Evolutionary conservation across 176 grass and related monocot genomes (phyloP), one percentile per base, ranked within the genome.

Genomic region (Bonia amplexicaulis): DNA sequence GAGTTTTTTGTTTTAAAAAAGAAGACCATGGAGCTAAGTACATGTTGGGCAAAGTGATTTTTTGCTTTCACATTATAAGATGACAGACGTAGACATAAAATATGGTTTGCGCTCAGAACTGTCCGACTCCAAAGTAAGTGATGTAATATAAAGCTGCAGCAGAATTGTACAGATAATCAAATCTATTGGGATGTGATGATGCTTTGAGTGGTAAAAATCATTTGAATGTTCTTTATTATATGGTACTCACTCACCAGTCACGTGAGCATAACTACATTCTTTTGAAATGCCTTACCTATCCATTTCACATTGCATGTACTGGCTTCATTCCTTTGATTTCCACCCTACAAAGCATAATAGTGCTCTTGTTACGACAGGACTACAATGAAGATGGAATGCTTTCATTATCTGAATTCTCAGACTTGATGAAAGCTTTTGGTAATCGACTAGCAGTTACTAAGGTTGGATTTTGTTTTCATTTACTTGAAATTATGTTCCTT

Each of bases 371-470:
- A 39, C 12, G 65, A 89, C 85, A 99, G 96, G 96, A 99, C 71
- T 85, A 92, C 15, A 80, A 99, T 60, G 93, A 86, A 87, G 84
- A 96, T 62, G 90, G 96, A 58, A 77, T 85, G 17, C 86, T 96
- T 61, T 92, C 84, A 37, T 82, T 89, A 73, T 91, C 91, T 57
- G 96, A 99, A 76, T 99, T 99, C 75, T 89, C 90, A 9, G 93
- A 94, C 60, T 86, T 99, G 81, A 96, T 96, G 74, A 92, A 87
- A 89, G 96, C 93, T 81, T 99, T 99, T 87, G 93, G 96, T 64
- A 96, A 93, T 75, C 82, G 84, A 68, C 71, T 92, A 82, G 94
- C 86, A 63, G 85, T 91, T 70, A 54, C 27, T 70, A 94, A 99
- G 96, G 96, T 96, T 61, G n/a, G 76, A 45, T 19, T 85, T 20